Conservation (phyloP, 176 grass and related monocot genomes). For the Carex kokanica region DNA sequence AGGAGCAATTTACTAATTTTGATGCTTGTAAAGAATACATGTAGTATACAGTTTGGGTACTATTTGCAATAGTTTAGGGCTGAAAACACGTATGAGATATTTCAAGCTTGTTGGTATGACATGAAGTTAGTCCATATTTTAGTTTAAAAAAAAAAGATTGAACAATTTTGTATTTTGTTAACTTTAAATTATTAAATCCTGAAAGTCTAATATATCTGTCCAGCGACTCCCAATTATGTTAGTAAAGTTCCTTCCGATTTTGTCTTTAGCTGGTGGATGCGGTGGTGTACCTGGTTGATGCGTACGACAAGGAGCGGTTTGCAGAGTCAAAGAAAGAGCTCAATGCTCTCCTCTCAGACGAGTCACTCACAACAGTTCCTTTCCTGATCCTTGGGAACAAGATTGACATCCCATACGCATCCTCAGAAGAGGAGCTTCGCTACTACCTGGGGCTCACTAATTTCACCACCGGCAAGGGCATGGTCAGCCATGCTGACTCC, state of each 20-base stretch:
- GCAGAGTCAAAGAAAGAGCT: constrained; percentile 45
- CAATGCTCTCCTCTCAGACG: constrained; percentile 38
- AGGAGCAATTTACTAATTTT: too few species aligned
- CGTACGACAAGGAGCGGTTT: constrained; percentile 36
- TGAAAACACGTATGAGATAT: too few species aligned
- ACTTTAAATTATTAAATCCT: not conserved
- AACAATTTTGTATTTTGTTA: too few species aligned
- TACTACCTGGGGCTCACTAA: constrained; percentile 37
- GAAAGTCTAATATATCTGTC: not conserved
- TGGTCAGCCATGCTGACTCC: constrained; percentile 15
- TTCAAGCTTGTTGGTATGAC: too few species aligned
- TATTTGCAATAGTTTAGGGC: too few species aligned
- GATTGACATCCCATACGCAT: constrained; percentile 43
- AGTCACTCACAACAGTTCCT: constrained; percentile 37
- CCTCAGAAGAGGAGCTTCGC: constrained; percentile 24
- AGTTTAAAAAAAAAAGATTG: too few species aligned
- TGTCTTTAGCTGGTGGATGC: constrained; percentile 42
- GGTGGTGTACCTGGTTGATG: constrained; percentile 61
- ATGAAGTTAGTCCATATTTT: too few species aligned
- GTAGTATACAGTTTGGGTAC: too few species aligned
- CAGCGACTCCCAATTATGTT: not conserved
- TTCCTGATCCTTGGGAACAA: constrained; percentile 70
- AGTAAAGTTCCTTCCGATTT: constrained; percentile 1
- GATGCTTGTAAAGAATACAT: too few species aligned
- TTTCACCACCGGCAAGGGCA: constrained; percentile 50